Evolutionary conservation across 2,329 filamentous ascomycete species (phyloP).

Genomic region (Botrytis paeoniae): DNA sequence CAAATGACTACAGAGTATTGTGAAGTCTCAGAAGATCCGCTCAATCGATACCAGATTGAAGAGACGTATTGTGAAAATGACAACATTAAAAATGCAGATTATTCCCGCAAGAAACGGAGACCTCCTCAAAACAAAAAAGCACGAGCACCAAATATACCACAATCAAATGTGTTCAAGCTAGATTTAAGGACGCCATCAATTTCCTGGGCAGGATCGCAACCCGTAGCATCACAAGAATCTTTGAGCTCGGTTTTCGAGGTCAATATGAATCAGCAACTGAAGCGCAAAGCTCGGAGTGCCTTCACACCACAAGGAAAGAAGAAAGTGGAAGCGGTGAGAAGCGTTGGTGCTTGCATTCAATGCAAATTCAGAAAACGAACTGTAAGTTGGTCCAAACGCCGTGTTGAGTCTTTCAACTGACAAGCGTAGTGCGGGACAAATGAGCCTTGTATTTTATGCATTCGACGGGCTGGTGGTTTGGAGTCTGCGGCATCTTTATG

Average conservation of each 20-base stretch:
- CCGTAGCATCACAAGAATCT: constrained; percentile 12
- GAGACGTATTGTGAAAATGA: neutral
- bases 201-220: neutral
- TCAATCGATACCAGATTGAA: neutral
- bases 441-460: constrained; percentile 16
- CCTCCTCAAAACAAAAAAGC: neutral
- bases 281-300: constrained; percentile 17
- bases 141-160: neutral
- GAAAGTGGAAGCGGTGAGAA: constrained; percentile 28
- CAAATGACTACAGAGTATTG: neutral
- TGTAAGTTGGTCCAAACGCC: constrained; percentile 20
- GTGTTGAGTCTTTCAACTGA: neutral
- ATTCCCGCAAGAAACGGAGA: neutral
- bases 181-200: constrained; percentile 4
- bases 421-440: constrained; percentile 13
- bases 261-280: constrained; percentile 7
- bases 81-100: neutral
- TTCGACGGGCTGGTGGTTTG: constrained; percentile 5
- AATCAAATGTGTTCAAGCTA: constrained; percentile 8
- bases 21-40: neutral
- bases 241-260: constrained; percentile 19
- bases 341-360: constrained; percentile 34
- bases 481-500: constrained; percentile 13
- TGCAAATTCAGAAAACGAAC: constrained; percentile 35
- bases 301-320: constrained; percentile 21